A percentile compares a stretch with the other conserved stretches of the same genome.
Evolutionary conservation across 2,329 filamentous ascomycete species (phyloP).

Genomic region (Immersiporthe knoxdaviesiana): DNA sequence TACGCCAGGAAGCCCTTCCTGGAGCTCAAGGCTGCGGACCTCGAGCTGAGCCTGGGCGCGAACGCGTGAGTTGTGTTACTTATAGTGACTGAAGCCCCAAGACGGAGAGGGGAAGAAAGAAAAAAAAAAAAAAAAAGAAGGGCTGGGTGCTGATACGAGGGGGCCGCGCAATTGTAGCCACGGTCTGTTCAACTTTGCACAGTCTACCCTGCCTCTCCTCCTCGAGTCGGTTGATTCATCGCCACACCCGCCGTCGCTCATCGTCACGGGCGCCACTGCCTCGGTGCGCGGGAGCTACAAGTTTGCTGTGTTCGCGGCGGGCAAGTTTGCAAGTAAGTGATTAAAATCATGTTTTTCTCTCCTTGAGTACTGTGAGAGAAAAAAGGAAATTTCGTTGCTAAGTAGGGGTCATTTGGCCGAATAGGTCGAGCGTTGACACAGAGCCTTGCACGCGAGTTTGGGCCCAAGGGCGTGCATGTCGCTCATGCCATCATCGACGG

Average conservation of each 20-base stretch:
- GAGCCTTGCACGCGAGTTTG: slow-evolving; percentile 80
- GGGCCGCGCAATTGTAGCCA: slow-evolving; percentile 43
- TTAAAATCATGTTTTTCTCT: too few relatives aligned
- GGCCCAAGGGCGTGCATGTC: slow-evolving; percentile 81
- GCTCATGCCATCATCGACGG: slow-evolving; percentile 83
- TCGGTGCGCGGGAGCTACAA: slow-evolving; percentile 72
- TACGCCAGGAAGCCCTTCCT: slow-evolving; percentile 61
- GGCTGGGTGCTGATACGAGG: neutral
- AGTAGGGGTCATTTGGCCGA: neutral
- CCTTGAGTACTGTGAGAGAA: neutral
- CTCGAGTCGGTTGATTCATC: slow-evolving; percentile 60
- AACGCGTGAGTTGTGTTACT: slow-evolving; percentile 55
- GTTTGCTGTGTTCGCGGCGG: slow-evolving; percentile 73
- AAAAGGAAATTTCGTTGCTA: too few relatives aligned
- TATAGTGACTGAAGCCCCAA: too few relatives aligned
- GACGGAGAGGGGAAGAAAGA: too few relatives aligned
- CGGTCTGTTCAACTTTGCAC: slow-evolving; percentile 77
- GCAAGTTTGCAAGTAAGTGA: slow-evolving; percentile 68
- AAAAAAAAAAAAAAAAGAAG: too few relatives aligned
- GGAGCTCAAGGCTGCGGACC: slow-evolving; percentile 55
- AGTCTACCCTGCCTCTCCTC: slow-evolving; percentile 71
- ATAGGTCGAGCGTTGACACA: slow-evolving; percentile 70
- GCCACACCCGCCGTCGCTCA: slow-evolving; percentile 73
- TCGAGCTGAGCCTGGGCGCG: slow-evolving; percentile 49
- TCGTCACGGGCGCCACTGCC: slow-evolving; percentile 87